phyloP scores from a whole-genome alignment of 2,329 filamentous ascomycete species.

The Magnaporthales sp. region DNA sequence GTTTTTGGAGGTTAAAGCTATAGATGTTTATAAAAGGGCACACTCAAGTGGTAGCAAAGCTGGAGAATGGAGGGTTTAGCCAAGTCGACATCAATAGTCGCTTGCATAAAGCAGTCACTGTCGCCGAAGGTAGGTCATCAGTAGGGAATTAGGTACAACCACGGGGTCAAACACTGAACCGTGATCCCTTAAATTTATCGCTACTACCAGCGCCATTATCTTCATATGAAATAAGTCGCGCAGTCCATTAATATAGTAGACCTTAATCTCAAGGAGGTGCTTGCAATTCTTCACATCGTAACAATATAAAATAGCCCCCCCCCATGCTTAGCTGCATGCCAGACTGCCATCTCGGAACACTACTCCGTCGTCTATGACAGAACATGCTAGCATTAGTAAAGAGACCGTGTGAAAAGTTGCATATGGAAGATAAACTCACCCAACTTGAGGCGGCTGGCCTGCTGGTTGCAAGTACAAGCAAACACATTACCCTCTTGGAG shows the following conservation, averaged over 20 bases:
- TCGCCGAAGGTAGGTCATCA: too few species aligned
- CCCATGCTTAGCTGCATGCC: background rate
- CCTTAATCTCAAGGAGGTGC: background rate
- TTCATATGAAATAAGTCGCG: background rate
- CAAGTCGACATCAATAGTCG: too few species aligned
- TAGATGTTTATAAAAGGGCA: too few species aligned
- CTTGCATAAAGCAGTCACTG: too few species aligned
- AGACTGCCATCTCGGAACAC: background rate
- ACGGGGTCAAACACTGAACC: too few species aligned
- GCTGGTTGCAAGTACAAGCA: slow-evolving; percentile 8
- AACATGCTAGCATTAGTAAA: background rate
- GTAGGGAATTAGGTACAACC: too few species aligned
- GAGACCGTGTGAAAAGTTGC: too few species aligned
- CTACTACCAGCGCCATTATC: background rate
- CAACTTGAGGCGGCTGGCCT: slow-evolving; percentile 10
- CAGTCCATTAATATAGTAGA: background rate
- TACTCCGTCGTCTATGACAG: slow-evolving; percentile 1
- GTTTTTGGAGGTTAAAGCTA: too few species aligned
- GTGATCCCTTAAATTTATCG: too few species aligned
- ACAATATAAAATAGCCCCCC: background rate
- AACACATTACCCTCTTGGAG: slow-evolving; percentile 3
- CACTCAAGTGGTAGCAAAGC: too few species aligned
- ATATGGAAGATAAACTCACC: slow-evolving; percentile 2
- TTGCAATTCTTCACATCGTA: background rate
- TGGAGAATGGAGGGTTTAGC: too few species aligned